Percentiles rank a stretch among this genome's conserved stretches.
Conservation (phyloP, 441 rosid species). For the Pelargonium citronellum region DNA sequence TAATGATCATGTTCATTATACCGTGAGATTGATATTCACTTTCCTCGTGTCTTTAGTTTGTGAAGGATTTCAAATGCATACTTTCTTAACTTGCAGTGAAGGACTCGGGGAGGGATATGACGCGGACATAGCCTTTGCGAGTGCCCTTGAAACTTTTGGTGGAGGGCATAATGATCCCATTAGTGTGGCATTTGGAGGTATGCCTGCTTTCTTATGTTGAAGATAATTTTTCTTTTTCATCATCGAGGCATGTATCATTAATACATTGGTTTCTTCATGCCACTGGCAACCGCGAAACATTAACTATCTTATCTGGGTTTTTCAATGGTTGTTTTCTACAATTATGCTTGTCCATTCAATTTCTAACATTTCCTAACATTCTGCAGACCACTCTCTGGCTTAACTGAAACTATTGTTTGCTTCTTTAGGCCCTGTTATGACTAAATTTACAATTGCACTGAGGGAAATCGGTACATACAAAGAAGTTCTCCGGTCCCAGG, state of each 20-base stretch:
- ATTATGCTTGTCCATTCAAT: background rate
- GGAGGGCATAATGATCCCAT: slow-evolving; percentile 29
- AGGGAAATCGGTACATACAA: slow-evolving; percentile 32
- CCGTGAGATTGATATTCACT: background rate
- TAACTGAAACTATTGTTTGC: background rate
- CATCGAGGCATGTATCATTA: background rate
- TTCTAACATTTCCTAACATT: background rate
- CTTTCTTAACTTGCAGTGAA: slow-evolving; percentile 24
- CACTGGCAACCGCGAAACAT: background rate
- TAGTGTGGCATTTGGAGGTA: slow-evolving; percentile 31
- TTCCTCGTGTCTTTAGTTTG: background rate
- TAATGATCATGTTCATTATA: background rate
- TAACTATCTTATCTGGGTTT: background rate
- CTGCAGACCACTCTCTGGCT: background rate
- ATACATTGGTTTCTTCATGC: background rate
- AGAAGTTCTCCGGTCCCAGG: slow-evolving; percentile 31
- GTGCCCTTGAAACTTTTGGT: slow-evolving; percentile 29
- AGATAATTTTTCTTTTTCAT: background rate
- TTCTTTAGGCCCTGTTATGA: slow-evolving; percentile 28
- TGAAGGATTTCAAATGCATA: slow-evolving; percentile 16
- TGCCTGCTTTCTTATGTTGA: background rate
- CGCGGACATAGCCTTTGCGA: slow-evolving; percentile 29
- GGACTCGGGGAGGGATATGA: slow-evolving; percentile 31
- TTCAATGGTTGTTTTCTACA: background rate
- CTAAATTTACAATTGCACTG: slow-evolving; percentile 28